Conservation (phyloP, 1,139 yeast genomes). For the Meyerozyma sp. region DNA sequence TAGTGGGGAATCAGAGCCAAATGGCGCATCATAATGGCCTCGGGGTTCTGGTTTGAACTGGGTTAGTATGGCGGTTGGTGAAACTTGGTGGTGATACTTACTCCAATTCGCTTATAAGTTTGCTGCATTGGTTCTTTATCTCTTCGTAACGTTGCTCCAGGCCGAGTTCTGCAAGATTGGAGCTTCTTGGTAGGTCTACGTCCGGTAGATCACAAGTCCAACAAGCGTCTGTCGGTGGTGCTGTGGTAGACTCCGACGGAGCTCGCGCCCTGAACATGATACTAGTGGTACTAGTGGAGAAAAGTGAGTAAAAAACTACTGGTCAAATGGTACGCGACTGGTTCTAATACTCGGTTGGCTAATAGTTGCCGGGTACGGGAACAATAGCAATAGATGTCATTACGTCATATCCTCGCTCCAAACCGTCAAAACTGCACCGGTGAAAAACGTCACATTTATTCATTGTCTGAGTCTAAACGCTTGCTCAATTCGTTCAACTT, state of each 20-base stretch:
- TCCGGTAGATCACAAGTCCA: too few relatives aligned
- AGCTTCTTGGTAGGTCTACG: background rate
- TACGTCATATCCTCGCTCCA: background rate
- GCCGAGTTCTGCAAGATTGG: background rate
- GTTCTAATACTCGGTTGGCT: background rate
- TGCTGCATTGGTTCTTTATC: conserved; percentile 1
- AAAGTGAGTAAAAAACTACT: background rate
- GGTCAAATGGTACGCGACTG: background rate
- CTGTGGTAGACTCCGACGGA: background rate
- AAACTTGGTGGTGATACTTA: background rate
- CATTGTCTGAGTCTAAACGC: conserved; percentile 4
- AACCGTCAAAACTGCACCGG: background rate
- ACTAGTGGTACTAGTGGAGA: too few relatives aligned
- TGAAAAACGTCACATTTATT: background rate
- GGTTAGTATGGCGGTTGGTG: background rate
- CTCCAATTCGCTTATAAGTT: conserved; percentile 1
- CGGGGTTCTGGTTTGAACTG: conserved; percentile 10
- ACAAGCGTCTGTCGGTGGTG: background rate
- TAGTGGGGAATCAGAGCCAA: conserved; percentile 38
- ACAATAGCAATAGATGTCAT: background rate
- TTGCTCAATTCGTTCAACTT: conserved; percentile 32
- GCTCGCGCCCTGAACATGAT: conserved; percentile 1
- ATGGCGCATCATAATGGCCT: conserved; percentile 36
- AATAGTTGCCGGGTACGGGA: background rate
- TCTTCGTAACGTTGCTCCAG: conserved; percentile 1